phyloP scores from a whole-genome alignment of 1,284 basidiomycete species.

The Cystobasidium sp. region DNA sequence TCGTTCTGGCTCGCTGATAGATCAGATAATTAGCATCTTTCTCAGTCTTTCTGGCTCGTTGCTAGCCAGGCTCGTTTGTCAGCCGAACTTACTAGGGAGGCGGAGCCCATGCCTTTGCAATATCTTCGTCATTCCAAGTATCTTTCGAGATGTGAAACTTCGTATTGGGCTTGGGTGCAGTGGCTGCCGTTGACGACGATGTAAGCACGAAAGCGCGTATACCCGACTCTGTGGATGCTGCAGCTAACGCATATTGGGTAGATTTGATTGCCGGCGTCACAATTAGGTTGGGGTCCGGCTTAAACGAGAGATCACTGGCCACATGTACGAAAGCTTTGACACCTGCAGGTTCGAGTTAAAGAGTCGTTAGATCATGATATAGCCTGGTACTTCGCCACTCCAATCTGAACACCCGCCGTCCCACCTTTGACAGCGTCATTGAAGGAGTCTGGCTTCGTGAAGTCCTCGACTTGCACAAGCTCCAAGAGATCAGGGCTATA shows the following conservation, averaged over 20 bases:
- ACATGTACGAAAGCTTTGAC: slow-evolving; percentile 41
- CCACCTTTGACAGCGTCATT: slow-evolving; percentile 46
- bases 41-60: background rate
- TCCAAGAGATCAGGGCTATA: slow-evolving; percentile 26
- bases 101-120: slow-evolving; percentile 36
- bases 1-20: slow-evolving; percentile 17
- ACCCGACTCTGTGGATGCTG: slow-evolving; percentile 27
- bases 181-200: slow-evolving; percentile 41
- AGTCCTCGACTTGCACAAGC: slow-evolving; percentile 41
- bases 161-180: slow-evolving; percentile 16
- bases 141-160: slow-evolving; percentile 9
- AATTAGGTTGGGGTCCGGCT: slow-evolving; percentile 37
- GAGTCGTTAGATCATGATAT: background rate
- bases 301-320: slow-evolving; percentile 45
- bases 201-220: slow-evolving; percentile 45
- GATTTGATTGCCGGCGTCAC: slow-evolving; percentile 32
- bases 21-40: background rate
- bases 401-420: slow-evolving; percentile 16
- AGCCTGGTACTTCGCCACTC: slow-evolving; percentile 5
- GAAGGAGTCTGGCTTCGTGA: slow-evolving; percentile 25
- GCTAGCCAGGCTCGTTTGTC: background rate
- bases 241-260: slow-evolving; percentile 29
- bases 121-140: slow-evolving; percentile 39
- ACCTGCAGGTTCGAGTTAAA: background rate
- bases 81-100: slow-evolving; percentile 32